These are phyloP conservation scores for Fusarium falciforme DNA, from an alignment of 2,329 filamentous ascomycete genomes.

Conservation along the genomic window DNA sequence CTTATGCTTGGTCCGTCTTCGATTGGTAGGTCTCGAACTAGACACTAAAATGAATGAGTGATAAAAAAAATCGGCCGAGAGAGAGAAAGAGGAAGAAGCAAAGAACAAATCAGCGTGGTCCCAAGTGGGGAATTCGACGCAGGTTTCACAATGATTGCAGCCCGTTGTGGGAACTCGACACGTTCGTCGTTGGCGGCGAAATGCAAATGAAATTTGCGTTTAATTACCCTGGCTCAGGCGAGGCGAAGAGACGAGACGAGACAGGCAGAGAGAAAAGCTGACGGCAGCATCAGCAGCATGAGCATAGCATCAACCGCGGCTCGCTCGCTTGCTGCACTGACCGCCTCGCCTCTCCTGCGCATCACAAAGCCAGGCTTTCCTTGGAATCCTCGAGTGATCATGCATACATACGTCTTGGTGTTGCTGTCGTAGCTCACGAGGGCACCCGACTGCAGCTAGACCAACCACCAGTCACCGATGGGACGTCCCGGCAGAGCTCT, in stretches of 20 bases:
- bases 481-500: conserved; percentile 6
- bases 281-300: background rate
- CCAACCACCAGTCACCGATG: conserved; percentile 24
- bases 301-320: conserved; percentile 12
- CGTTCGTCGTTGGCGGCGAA: conserved; percentile 9
- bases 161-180: conserved; percentile 23
- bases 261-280: background rate
- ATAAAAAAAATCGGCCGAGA: conserved; percentile 24
- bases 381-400: conserved; percentile 30
- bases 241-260: background rate
- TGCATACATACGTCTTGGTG: conserved; percentile 31
- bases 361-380: conserved; percentile 19
- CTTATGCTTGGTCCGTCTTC: background rate
- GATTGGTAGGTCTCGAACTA: background rate
- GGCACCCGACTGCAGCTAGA: conserved; percentile 31
- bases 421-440: conserved; percentile 37
- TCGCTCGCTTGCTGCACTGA: conserved; percentile 30
- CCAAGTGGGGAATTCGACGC: conserved; percentile 24
- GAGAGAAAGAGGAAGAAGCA: conserved; percentile 13
- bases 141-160: conserved; percentile 27
- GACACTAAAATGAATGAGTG: conserved; percentile 21
- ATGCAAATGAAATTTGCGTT: conserved; percentile 22
- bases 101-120: conserved; percentile 4
- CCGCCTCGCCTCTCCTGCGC: conserved; percentile 14
- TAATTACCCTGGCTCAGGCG: conserved; percentile 5